phyloP scores from a whole-genome alignment of 371 early-diverging fungal species.

The Paraphysoderma sedebokerense region DNA sequence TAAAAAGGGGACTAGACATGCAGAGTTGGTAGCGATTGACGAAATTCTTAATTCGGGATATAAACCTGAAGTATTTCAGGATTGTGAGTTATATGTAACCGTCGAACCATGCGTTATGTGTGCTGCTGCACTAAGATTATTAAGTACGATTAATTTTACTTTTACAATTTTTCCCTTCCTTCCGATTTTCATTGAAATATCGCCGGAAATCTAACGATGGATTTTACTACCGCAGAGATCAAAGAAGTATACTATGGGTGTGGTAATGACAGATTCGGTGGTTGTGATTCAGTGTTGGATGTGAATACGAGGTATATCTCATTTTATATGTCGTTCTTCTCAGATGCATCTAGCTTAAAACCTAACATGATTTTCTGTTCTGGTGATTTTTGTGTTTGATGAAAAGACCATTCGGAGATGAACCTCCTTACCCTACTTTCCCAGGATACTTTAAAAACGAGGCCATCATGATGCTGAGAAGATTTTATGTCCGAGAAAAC shows the following conservation, averaged over 20 bases:
- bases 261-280: constrained; percentile 90
- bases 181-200: no score
- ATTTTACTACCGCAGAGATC: constrained; percentile 20
- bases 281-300: constrained; percentile 70
- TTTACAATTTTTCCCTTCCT: no score
- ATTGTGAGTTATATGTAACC: constrained; percentile 79
- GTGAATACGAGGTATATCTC: constrained; percentile 38
- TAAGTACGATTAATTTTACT: constrained; percentile 17
- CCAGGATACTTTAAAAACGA: constrained; percentile 60
- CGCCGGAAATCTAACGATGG: neutral
- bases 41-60: constrained; percentile 28
- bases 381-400: no score
- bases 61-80: constrained; percentile 21
- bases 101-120: constrained; percentile 99
- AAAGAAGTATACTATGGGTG: constrained; percentile 74
- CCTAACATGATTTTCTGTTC: neutral
- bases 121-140: constrained; percentile 69
- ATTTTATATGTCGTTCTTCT: neutral
- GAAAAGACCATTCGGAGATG: no score
- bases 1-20: constrained; percentile 70
- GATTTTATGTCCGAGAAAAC: constrained; percentile 85
- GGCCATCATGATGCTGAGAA: constrained; percentile 65
- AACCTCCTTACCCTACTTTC: constrained; percentile 37
- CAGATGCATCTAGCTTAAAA: neutral
- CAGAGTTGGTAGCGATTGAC: constrained; percentile 82